Evolutionary conservation across 106 monocot genomes (phyloP), one percentile per base, ranked within the genome.

Genomic region (Allium fistulosum): DNA sequence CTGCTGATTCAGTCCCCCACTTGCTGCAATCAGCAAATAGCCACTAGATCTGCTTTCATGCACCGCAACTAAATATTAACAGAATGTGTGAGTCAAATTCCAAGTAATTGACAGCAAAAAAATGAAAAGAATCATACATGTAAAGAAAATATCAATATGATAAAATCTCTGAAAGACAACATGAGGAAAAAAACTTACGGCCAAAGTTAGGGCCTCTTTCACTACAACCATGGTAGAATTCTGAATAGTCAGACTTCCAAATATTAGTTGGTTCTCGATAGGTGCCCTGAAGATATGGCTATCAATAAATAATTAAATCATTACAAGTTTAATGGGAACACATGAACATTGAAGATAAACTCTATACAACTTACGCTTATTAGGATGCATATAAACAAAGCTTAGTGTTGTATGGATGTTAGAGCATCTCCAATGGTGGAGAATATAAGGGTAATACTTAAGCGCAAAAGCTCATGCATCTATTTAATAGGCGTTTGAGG

Each of bases 1-100:
- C 80, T 94, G 90, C 75, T 94, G 94, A 59, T 94, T 94, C 62
- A 94, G 60, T 69, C 94, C 94, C 69, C 94, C 94, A 76, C 94
- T 94, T 66, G 90, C 65, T 62, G 84, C 94, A 67, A 94, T 94
- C 45, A 94, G 70, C 67, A 94, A 79, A 65, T 94, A 94, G 26
- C 94, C 94, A 77, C 87, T 94, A 28, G 90, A 87, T 74, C 71
- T 80, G n/a, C 78, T 83, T 75, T 85, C 79, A 48, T 62, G 65
- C 4, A 79, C 90, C 17, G 77, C 69, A 77, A 70, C 87, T 94
- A 69, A 70, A 82, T 57, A 64, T 57, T 57, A 16, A 16, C 56
- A 16, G 16, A 57, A 57, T 57, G 56, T 57, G 2, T 1, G 1
- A 57, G 2, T 16, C 11, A 57, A 16, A 11, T 13, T 57, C 56